Evolutionary conservation across 164 flowering plant genomes (phyloP), one percentile per base, ranked within the genome.

Genomic region (Vitis cinerea): DNA sequence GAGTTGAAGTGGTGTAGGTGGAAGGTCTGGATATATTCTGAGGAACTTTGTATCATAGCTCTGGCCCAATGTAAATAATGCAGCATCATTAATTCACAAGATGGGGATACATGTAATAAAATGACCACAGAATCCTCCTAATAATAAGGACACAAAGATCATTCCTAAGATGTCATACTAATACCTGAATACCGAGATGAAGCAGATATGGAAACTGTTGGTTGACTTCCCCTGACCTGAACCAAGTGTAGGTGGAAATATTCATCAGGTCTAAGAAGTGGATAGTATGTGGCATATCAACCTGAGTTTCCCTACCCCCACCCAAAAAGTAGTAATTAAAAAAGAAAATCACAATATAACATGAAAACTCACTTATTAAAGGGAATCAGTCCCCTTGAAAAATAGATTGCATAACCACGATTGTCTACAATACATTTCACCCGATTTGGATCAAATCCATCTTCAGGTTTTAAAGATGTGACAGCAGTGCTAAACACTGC

Each of bases 401-500:
- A 95, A 68, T 95, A 93, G 65, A 93, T 88, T 13, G 99, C 99
- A 85, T 91, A 93, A 48, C 98, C 99, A 78, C 65, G 85, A 66
- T 86, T 91, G 70, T 93, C 92, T 71, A 93, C 90, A 1, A 90
- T 85, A 72, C 99, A 95, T 79, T 95, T 95, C 67, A 95, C 98
- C 62, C 98, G 83, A 79, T 93, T 93, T 54, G 96, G 90, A 82
- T 95, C 98, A 76, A 74, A 72, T 50, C 86, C 97, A 82, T 95
- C 97, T 80, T 91, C 97, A 67, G 97, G 89, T 70, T 85, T 91
- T 62, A 95, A 76, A 48, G 97, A 79, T 65, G 99, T 93, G 47
- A 91, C 97, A 13, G 98, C 98, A 60, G 99, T 95, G 85, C 99
- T 95, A 72, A 93, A 93, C 50, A 95, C 98, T 55, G 99, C 97